A percentile compares a stretch with the other conserved stretches of the same genome.
Evolutionary conservation across 345 rosid species (phyloP).

Genomic region (Eucalyptus tenuipes): DNA sequence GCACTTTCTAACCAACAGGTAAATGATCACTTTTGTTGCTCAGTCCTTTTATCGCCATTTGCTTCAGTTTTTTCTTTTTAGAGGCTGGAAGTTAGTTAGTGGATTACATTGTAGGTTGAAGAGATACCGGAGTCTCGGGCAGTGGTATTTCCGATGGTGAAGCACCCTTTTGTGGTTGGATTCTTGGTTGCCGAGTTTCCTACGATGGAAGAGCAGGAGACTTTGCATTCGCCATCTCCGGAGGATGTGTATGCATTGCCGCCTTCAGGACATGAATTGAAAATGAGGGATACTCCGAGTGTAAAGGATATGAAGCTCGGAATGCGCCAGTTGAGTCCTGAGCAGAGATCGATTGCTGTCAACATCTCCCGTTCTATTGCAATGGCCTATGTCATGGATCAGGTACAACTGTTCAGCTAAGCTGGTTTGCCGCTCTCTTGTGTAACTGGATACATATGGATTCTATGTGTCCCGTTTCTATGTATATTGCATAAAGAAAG

Average conservation of each 20-base stretch:
- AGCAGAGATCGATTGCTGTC: slow-evolving; percentile 62
- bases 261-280: slow-evolving; percentile 8
- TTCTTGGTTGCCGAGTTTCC: slow-evolving; percentile 94
- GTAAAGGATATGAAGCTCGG: slow-evolving; percentile 1
- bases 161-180: slow-evolving; percentile 83
- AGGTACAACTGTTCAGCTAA: slow-evolving; percentile 28
- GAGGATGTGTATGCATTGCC: slow-evolving; percentile 46
- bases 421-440: neutral
- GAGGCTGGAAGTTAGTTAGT: neutral
- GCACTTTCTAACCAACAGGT: slow-evolving; percentile 70
- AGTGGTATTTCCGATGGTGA: slow-evolving; percentile 87
- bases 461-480: neutral
- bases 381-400: slow-evolving; percentile 96
- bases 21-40: neutral
- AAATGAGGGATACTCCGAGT: slow-evolving; percentile 20
- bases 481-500: neutral
- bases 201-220: slow-evolving; percentile 3
- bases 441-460: neutral
- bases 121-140: slow-evolving; percentile 52
- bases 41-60: neutral
- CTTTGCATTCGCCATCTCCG: slow-evolving; percentile 18
- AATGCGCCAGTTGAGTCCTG: slow-evolving; percentile 32
- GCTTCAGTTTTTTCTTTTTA: neutral
- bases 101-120: slow-evolving; percentile 36
- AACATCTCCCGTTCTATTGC: slow-evolving; percentile 65